phyloP scores from a whole-genome alignment of 495 filamentous ascomycete species.

The Glonium stellatum region DNA sequence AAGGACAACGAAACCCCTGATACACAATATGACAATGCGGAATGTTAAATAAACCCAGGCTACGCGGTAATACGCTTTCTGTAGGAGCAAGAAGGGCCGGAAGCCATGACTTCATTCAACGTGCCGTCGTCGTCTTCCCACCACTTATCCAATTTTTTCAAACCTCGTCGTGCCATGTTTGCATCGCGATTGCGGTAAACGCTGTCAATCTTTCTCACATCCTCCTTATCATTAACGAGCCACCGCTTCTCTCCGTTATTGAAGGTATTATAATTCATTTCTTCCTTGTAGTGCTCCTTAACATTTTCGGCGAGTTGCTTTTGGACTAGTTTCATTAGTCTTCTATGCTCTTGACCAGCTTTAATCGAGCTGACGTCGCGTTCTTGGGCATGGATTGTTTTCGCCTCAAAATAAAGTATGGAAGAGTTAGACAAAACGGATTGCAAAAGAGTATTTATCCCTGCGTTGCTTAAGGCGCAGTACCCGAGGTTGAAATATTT shows the following conservation, averaged over 20 bases:
- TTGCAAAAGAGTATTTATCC: slow-evolving; percentile 12
- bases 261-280: slow-evolving; percentile 28
- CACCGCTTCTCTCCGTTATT: slow-evolving; percentile 33
- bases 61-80: not conserved
- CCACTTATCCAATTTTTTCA: slow-evolving; percentile 32
- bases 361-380: slow-evolving; percentile 3
- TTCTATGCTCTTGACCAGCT: slow-evolving; percentile 16
- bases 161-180: slow-evolving; percentile 31
- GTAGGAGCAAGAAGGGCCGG: not conserved
- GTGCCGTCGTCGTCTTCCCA: slow-evolving; percentile 29
- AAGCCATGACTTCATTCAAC: slow-evolving; percentile 17
- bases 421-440: slow-evolving; percentile 5
- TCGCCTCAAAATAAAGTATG: slow-evolving; percentile 18
- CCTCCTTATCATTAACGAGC: slow-evolving; percentile 31
- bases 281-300: slow-evolving; percentile 15
- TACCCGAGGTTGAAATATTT: slow-evolving; percentile 14
- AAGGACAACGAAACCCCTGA: too few species aligned
- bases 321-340: slow-evolving; percentile 7
- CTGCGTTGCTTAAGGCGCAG: slow-evolving; percentile 11
- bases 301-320: slow-evolving; percentile 27
- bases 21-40: too few species aligned
- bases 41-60: too few species aligned
- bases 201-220: slow-evolving; percentile 38
- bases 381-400: slow-evolving; percentile 15
- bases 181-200: slow-evolving; percentile 41